Evolutionary conservation across 495 filamentous ascomycete species (phyloP).

Genomic region (Mytilinidion resinicola): DNA sequence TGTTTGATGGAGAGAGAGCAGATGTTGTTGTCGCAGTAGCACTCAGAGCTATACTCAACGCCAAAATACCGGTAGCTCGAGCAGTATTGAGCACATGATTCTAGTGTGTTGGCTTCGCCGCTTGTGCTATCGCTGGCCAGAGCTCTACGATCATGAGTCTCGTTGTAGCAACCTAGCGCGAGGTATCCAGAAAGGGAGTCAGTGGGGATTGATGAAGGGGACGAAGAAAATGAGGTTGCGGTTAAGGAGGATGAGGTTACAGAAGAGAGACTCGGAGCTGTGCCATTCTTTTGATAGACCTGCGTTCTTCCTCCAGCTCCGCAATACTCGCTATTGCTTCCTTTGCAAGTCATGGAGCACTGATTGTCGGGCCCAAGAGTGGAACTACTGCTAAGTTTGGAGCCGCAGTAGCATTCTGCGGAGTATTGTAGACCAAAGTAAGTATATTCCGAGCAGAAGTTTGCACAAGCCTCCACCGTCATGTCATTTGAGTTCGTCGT

Average conservation of each 20-base stretch:
- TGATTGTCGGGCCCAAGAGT: not conserved
- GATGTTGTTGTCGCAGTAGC: conserved; percentile 34
- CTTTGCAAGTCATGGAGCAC: conserved; percentile 23
- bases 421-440: conserved; percentile 24
- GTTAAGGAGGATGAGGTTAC: not conserved
- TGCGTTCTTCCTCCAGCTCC: conserved; percentile 17
- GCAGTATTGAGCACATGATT: conserved; percentile 30
- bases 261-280: not conserved
- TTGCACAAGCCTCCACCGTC: conserved; percentile 23
- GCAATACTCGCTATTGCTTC: conserved; percentile 24
- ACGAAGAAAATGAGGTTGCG: not conserved
- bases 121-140: conserved; percentile 5
- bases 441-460: conserved; percentile 16
- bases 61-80: conserved; percentile 31
- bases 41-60: conserved; percentile 34
- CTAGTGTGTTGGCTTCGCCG: conserved; percentile 10
- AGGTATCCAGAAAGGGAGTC: not conserved
- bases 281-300: conserved; percentile 14
- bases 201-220: not conserved
- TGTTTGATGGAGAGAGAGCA: not conserved
- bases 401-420: conserved; percentile 23
- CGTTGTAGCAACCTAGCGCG: conserved; percentile 16
- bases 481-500: conserved; percentile 8
- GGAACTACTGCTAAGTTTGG: conserved; percentile 2
- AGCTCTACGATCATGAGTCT: conserved; percentile 5